phyloP scores from a whole-genome alignment of 306 rosid genomes.

The Begonia fuchsioides region DNA sequence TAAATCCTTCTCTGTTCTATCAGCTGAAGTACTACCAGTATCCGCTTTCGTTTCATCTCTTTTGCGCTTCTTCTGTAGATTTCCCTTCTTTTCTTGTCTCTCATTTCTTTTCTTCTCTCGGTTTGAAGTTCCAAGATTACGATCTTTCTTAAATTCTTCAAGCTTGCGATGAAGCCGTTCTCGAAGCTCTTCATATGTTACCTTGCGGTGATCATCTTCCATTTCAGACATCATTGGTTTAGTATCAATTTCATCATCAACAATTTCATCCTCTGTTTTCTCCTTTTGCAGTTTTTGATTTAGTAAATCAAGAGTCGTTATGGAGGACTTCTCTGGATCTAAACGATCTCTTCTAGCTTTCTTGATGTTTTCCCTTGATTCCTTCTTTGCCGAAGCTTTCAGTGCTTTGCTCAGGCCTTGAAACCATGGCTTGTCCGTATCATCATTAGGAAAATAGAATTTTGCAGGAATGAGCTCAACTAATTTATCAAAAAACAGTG shows the following conservation, averaged over 20 bases:
- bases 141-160: slow-evolving; percentile 35
- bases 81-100: slow-evolving; percentile 24
- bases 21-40: slow-evolving; percentile 1
- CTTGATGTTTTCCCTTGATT: slow-evolving; percentile 29
- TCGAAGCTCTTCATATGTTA: slow-evolving; percentile 65
- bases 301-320: slow-evolving; percentile 54
- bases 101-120: slow-evolving; percentile 38
- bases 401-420: slow-evolving; percentile 63
- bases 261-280: slow-evolving; percentile 10
- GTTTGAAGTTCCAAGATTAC: slow-evolving; percentile 29
- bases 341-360: no score
- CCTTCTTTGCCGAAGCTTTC: slow-evolving; percentile 48
- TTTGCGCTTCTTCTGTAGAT: slow-evolving; percentile 32
- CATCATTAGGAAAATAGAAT: slow-evolving; percentile 54
- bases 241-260: slow-evolving; percentile 20
- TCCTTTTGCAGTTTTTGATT: slow-evolving; percentile 37
- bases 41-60: slow-evolving; percentile 20
- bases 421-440: slow-evolving; percentile 64
- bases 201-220: slow-evolving; percentile 32
- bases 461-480: slow-evolving; percentile 74
- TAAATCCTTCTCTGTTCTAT: slow-evolving; percentile 39
- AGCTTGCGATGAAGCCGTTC: slow-evolving; percentile 47
- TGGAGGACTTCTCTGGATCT: slow-evolving; percentile 9
- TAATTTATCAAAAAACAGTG: slow-evolving; percentile 59
- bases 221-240: slow-evolving; percentile 26